Evolutionary conservation across 345 rosid species (phyloP), one percentile per base, ranked within the genome.

Genomic region (Brassica incana): DNA sequence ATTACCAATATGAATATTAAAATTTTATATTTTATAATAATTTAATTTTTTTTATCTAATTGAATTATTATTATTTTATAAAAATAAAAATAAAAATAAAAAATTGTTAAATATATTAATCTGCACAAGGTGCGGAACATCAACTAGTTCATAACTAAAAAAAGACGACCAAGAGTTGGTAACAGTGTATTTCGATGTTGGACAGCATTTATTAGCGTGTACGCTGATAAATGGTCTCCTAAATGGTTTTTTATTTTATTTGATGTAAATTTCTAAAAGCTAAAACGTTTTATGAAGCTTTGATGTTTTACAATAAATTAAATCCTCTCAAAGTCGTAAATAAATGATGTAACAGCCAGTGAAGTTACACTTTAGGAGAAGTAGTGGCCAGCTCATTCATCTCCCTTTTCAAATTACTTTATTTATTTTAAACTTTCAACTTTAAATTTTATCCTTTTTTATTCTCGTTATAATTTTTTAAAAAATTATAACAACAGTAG

Each of bases 331-430:
- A 75, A 80, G 83, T 80, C 6, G 75, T 74, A 69, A 69, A 69
- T 68, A 63, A 64, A 54, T 75, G 79, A 80, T 80, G 79, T 80
- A 80, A 80, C 83, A 69, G 66, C 20, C 71, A 52, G 70, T 79
- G 78, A 79, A 73, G 82, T 67, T 79, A 79, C 73, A 73, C 59
- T 67, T 79, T 64, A 45, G 2, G 12, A 40, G 66, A 36, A 40
- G 45, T 80, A 50, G 83, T 80, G 79, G 72, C 83, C 83, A 80
- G 76, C 79, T 80, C 83, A 80, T 80, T 80, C 35, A 7, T 64
- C 50, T 64, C 20, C 50, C 11, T 75, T 77, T 73, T 73, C 59
- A n/a, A 10, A 4, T 54, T 54, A 23, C 79, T 80, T 80, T 79
- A 23, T 63, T 69, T 74, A 10, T 68, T 76, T 74, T 50, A 58